These are phyloP conservation scores for Nigrospora sphaerica DNA, from an alignment of 2,329 filamentous ascomycete genomes.

Conservation along the genomic window DNA sequence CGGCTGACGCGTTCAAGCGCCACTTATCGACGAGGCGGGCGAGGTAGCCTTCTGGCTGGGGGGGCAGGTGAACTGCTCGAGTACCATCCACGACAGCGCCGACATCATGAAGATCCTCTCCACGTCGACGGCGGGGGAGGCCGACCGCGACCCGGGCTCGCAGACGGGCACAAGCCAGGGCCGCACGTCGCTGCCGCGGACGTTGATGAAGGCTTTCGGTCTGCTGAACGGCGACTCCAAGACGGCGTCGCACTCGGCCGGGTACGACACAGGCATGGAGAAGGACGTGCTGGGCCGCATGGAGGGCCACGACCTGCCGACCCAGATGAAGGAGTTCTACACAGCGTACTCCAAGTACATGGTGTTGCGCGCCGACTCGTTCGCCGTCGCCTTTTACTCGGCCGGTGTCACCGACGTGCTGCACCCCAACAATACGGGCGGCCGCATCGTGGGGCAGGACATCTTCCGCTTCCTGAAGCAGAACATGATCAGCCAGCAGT, in stretches of 20 bases:
- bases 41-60: conserved; percentile 33
- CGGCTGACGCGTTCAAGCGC: conserved; percentile 24
- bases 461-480: conserved; percentile 17
- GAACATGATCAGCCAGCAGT: conserved; percentile 14
- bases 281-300: conserved; percentile 13
- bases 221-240: conserved; percentile 1
- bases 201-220: conserved; percentile 3
- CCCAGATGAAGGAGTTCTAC: conserved; percentile 20
- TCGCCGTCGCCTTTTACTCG: conserved; percentile 16
- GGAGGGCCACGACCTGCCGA: conserved; percentile 15
- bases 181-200: neutral
- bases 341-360: conserved; percentile 19
- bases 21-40: conserved; percentile 28
- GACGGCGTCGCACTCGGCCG: neutral
- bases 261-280: conserved; percentile 14
- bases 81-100: conserved; percentile 30
- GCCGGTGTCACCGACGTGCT: conserved; percentile 14
- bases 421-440: conserved; percentile 14
- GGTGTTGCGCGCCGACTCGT: conserved; percentile 13
- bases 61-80: conserved; percentile 37
- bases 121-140: conserved; percentile 12
- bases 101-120: conserved; percentile 31
- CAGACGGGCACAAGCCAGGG: neutral
- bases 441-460: conserved; percentile 13
- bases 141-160: conserved; percentile 1